These are phyloP conservation scores for Penicillium mononematosum DNA, from an alignment of 495 filamentous ascomycete genomes.

Conservation along the genomic window DNA sequence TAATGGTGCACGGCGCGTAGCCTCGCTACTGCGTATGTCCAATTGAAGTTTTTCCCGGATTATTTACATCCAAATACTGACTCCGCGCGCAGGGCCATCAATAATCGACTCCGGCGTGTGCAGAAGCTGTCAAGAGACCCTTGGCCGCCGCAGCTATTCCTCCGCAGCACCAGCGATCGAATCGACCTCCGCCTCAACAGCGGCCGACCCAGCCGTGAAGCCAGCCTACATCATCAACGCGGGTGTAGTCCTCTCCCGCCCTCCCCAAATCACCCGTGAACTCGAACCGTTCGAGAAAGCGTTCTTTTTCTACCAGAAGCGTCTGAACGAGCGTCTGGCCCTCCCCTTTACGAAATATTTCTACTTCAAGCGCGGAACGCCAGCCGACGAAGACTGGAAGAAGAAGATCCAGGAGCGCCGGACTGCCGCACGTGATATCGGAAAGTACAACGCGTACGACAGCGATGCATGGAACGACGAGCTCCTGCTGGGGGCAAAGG, in stretches of 20 bases:
- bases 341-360: slow-evolving; percentile 89
- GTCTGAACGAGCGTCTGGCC: slow-evolving; percentile 88
- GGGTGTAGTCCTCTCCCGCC: slow-evolving; percentile 80
- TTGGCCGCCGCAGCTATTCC: slow-evolving; percentile 48
- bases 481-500: slow-evolving; percentile 66
- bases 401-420: slow-evolving; percentile 73
- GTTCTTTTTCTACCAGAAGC: slow-evolving; percentile 94
- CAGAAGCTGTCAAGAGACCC: slow-evolving; percentile 50
- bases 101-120: slow-evolving; percentile 48
- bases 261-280: slow-evolving; percentile 80
- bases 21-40: slow-evolving; percentile 40
- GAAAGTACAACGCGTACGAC: slow-evolving; percentile 79
- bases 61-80: slow-evolving; percentile 10
- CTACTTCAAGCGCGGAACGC: slow-evolving; percentile 92
- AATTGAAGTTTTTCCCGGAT: slow-evolving; percentile 1
- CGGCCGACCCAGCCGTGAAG: slow-evolving; percentile 37
- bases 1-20: slow-evolving; percentile 48
- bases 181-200: slow-evolving; percentile 30
- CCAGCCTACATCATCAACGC: slow-evolving; percentile 68
- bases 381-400: slow-evolving; percentile 84
- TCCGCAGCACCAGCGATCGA: slow-evolving; percentile 40
- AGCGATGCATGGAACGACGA: slow-evolving; percentile 90
- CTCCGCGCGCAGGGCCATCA: slow-evolving; percentile 37
- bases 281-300: slow-evolving; percentile 86
- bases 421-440: slow-evolving; percentile 78